Evolutionary conservation across 2,329 filamentous ascomycete genomes (phyloP).

Genomic region (Peltaster fructicola): DNA sequence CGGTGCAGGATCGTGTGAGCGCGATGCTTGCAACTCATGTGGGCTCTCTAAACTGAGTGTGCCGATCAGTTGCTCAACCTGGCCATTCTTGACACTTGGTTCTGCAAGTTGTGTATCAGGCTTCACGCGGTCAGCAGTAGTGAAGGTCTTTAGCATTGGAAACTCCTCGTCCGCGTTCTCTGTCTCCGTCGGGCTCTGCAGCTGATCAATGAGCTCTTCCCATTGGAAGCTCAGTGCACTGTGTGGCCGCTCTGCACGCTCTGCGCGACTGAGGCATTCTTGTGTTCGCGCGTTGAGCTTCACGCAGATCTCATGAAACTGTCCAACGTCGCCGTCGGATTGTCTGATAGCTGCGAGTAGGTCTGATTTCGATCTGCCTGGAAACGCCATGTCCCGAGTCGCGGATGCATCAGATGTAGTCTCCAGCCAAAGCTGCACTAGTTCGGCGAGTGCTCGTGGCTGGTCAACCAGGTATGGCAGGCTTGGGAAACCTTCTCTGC

Average conservation of each 20-base stretch:
- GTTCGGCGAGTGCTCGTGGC: slow-evolving; percentile 62
- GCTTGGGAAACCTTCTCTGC: slow-evolving; percentile 81
- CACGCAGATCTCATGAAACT: slow-evolving; percentile 33
- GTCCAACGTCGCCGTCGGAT: slow-evolving; percentile 27
- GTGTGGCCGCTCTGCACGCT: slow-evolving; percentile 33
- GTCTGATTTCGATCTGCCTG: slow-evolving; percentile 14
- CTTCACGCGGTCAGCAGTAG: no score
- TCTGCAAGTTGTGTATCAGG: no score
- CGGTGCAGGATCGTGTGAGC: no score
- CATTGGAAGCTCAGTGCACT: slow-evolving; percentile 31
- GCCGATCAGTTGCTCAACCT: no score
- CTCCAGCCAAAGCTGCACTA: slow-evolving; percentile 69
- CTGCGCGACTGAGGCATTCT: slow-evolving; percentile 33
- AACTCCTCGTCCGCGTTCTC: no score
- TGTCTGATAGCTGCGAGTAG: slow-evolving; percentile 16
- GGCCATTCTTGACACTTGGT: no score
- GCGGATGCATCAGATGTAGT: slow-evolving; percentile 13
- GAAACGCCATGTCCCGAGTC: slow-evolving; percentile 17
- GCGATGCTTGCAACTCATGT: no score
- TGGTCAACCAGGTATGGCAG: slow-evolving; percentile 87
- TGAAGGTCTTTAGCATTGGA: no score
- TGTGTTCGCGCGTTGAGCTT: slow-evolving; percentile 30
- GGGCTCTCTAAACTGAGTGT: no score
- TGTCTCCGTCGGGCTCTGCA: slow-evolving; percentile 16
- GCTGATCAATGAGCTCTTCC: slow-evolving; percentile 35